These are phyloP conservation scores for Rheum nobile DNA, from an alignment of 148 eudicot species.

Conservation along the genomic window DNA sequence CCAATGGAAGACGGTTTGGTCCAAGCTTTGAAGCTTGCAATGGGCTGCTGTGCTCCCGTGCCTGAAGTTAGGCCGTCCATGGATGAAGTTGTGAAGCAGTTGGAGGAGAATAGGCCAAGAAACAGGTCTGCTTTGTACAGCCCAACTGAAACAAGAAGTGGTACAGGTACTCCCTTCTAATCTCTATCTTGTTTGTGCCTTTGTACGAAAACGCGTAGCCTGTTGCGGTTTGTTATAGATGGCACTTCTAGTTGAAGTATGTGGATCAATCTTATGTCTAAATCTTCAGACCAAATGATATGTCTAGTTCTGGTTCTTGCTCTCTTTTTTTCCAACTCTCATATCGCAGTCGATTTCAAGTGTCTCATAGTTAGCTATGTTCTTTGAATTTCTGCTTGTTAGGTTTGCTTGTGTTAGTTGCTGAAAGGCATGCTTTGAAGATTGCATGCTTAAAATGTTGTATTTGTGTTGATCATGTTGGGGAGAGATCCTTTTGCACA, in stretches of 20 bases:
- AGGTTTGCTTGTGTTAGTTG: too few relatives aligned
- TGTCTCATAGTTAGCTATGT: too few relatives aligned
- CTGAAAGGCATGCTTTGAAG: too few relatives aligned
- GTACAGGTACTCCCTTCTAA: slow-evolving; percentile 79
- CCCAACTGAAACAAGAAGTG: slow-evolving; percentile 91
- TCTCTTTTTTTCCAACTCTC: too few relatives aligned
- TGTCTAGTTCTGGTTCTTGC: not conserved
- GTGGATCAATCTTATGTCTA: not conserved
- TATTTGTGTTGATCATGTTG: not conserved
- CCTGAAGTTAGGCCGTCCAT: slow-evolving; percentile 73
- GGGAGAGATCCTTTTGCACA: too few relatives aligned
- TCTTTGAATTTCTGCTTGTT: not conserved
- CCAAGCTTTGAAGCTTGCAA: slow-evolving; percentile 88
- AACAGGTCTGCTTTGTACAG: slow-evolving; percentile 92
- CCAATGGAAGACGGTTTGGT: slow-evolving; percentile 97
- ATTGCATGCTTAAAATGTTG: too few relatives aligned
- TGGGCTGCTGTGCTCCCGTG: slow-evolving; percentile 96
- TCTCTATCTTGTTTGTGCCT: not conserved
- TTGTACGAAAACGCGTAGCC: not conserved
- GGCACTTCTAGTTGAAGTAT: not conserved
- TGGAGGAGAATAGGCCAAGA: slow-evolving; percentile 89
- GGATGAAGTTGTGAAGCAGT: slow-evolving; percentile 92
- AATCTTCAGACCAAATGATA: not conserved
- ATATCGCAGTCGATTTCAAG: too few relatives aligned
- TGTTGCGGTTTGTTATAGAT: not conserved